Evolutionary conservation across 106 monocot species (phyloP).

Genomic region (Allium fistulosum): DNA sequence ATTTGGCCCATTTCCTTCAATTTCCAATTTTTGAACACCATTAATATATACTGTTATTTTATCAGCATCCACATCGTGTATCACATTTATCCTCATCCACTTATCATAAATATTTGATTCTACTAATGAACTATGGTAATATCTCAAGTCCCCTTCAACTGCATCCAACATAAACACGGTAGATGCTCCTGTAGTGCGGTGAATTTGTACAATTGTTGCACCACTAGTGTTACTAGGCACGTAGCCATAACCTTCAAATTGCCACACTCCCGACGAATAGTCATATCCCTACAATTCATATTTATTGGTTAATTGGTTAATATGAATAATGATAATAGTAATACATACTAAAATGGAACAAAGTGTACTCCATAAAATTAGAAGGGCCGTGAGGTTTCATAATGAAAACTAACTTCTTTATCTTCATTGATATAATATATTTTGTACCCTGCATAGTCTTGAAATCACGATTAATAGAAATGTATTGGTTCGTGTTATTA

Average conservation of each 20-base stretch:
- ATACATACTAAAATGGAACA: neutral
- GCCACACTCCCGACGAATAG: constrained; percentile 17
- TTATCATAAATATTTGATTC: constrained; percentile 5
- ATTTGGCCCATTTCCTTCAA: constrained; percentile 1
- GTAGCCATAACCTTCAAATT: constrained; percentile 12
- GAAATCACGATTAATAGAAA: no score
- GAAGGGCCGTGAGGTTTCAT: no score
- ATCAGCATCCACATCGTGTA: constrained; percentile 10
- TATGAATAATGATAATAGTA: neutral
- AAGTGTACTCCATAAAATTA: neutral
- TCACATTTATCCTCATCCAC: constrained; percentile 16
- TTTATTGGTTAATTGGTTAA: neutral
- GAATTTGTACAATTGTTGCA: constrained; percentile 4
- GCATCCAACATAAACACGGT: constrained; percentile 6
- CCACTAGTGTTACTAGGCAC: constrained; percentile 11
- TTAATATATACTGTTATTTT: constrained; percentile 1
- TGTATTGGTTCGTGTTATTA: no score
- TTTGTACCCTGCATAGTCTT: no score
- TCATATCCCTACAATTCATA: constrained; percentile 11
- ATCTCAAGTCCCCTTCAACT: neutral
- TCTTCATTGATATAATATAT: no score
- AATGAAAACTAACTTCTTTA: no score
- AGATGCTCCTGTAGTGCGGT: neutral
- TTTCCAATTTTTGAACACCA: constrained; percentile 5
- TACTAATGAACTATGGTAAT: neutral